phyloP scores from a whole-genome alignment of 139 green algal species.

The Haematococcus sp. region DNA sequence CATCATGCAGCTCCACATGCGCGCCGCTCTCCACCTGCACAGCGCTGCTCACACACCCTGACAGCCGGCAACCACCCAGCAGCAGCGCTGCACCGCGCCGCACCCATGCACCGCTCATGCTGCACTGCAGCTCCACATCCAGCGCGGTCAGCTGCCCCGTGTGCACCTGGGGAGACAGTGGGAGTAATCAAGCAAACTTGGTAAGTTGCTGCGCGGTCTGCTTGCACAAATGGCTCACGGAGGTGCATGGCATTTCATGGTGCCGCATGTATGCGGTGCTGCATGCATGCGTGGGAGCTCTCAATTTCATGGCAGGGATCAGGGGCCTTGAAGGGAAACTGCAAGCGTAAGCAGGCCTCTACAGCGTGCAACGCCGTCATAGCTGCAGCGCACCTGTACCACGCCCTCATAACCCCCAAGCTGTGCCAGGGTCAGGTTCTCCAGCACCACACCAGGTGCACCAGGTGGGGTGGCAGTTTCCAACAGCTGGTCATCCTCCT shows the following conservation, averaged over 20 bases:
- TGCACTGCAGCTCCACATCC: constrained; percentile 33
- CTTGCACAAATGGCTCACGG: not conserved
- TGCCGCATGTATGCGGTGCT: too few relatives aligned
- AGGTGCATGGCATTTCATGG: too few relatives aligned
- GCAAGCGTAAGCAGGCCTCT: too few relatives aligned
- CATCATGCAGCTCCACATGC: constrained; percentile 16
- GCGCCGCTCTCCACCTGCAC: constrained; percentile 17
- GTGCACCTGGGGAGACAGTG: not conserved
- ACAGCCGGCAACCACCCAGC: constrained; percentile 19
- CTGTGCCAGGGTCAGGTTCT: constrained; percentile 39
- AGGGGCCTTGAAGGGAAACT: too few relatives aligned
- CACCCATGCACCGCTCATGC: constrained; percentile 21
- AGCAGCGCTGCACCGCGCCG: constrained; percentile 1
- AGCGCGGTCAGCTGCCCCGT: constrained; percentile 4
- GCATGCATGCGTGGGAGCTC: too few relatives aligned
- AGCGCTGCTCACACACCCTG: constrained; percentile 12
- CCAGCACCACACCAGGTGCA: constrained; percentile 11
- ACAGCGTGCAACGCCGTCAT: too few relatives aligned
- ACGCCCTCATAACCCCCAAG: constrained; percentile 35
- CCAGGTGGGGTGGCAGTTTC: constrained; percentile 9
- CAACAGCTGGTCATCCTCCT: constrained; percentile 33
- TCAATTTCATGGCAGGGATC: too few relatives aligned
- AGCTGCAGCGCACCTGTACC: constrained; percentile 18
- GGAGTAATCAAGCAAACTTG: not conserved
- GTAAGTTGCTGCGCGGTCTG: too few relatives aligned